Conservation (phyloP, 768 basidiomycete genomes). For the Lentinus brumalis region DNA sequence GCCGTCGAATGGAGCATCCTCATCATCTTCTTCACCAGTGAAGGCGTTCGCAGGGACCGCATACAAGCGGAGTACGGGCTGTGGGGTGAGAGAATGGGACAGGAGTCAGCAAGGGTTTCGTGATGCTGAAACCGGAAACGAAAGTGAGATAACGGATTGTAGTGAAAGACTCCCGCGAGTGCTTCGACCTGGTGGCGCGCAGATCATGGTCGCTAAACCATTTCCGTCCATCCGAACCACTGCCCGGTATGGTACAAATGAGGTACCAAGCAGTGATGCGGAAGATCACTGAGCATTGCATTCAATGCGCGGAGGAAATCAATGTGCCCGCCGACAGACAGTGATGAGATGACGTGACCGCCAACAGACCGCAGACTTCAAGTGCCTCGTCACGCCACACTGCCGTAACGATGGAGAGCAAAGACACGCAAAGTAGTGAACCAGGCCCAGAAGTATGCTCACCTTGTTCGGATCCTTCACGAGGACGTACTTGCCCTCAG, state of each 20-base stretch:
- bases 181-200: not conserved
- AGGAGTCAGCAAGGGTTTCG: conserved; percentile 13
- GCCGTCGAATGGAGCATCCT: conserved; percentile 44
- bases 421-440: not conserved
- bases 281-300: not conserved
- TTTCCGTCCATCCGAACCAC: not conserved
- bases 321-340: conserved; percentile 2
- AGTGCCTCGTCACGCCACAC: not conserved
- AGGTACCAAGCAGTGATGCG: conserved; percentile 14
- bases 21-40: conserved; percentile 75
- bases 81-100: conserved; percentile 13
- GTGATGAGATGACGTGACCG: conserved; percentile 16
- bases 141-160: not conserved
- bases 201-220: conserved; percentile 8
- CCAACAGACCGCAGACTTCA: not conserved
- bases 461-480: conserved; percentile 99
- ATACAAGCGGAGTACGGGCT: conserved; percentile 95
- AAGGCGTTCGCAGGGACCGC: conserved; percentile 89
- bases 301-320: not conserved
- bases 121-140: conserved; percentile 16
- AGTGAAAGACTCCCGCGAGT: conserved; percentile 8
- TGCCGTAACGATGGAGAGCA: not conserved
- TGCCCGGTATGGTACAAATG: conserved; percentile 6
- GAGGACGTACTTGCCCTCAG: conserved; percentile 96
- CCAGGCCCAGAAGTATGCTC: conserved; percentile 25